Evolutionary conservation across 108 stramenopile genomes (phyloP).

Genomic region (Skeletonema marinoi): DNA sequence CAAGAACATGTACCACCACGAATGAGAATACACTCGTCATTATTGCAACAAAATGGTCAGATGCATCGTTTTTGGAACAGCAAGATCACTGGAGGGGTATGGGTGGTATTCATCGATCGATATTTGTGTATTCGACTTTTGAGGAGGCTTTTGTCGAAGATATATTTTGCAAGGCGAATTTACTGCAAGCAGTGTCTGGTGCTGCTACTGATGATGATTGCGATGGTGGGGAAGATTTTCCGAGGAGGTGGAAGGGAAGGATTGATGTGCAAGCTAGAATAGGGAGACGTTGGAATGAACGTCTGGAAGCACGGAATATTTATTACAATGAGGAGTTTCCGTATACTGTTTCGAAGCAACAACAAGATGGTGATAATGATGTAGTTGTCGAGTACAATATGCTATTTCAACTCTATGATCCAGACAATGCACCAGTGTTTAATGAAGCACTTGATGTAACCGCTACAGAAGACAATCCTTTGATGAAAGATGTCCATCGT

Average conservation of each 20-base stretch:
- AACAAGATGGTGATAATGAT: constrained; percentile 9
- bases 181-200: constrained; percentile 10
- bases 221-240: background rate
- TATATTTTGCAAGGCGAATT: constrained; percentile 66
- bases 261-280: constrained; percentile 24
- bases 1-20: background rate
- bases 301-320: constrained; percentile 41
- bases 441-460: constrained; percentile 37
- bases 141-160: constrained; percentile 65
- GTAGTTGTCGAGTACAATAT: constrained; percentile 27
- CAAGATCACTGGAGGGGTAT: constrained; percentile 97
- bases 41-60: constrained; percentile 84
- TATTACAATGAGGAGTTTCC: constrained; percentile 62
- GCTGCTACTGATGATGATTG: background rate
- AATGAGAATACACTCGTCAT: constrained; percentile 51
- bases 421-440: constrained; percentile 7
- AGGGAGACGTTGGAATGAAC: constrained; percentile 13
- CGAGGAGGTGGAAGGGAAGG: constrained; percentile 7
- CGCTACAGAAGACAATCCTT: background rate
- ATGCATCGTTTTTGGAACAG: constrained; percentile 91
- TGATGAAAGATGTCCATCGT: constrained; percentile 14
- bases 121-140: constrained; percentile 77
- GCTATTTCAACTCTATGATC: constrained; percentile 40
- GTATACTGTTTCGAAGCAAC: constrained; percentile 42
- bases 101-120: constrained; percentile 91